phyloP scores from a whole-genome alignment of 2,329 filamentous ascomycete genomes.

The Aspergillus cejpii region DNA sequence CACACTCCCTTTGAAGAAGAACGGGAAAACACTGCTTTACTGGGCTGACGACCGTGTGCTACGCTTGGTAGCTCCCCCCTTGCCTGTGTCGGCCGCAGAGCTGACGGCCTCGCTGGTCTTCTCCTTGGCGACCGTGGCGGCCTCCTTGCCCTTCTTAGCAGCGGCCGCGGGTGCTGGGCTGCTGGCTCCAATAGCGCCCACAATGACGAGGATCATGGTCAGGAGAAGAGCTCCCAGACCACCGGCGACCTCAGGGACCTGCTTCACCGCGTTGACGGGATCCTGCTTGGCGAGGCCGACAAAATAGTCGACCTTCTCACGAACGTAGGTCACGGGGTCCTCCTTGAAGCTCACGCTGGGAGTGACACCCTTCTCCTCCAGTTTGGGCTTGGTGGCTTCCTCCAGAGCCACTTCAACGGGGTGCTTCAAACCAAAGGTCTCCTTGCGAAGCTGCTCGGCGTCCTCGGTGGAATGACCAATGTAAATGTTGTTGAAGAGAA shows the following conservation, averaged over 20 bases:
- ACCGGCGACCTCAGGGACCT: slow-evolving; percentile 85
- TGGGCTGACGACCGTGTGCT: slow-evolving; percentile 43
- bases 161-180: slow-evolving; percentile 59
- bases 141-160: slow-evolving; percentile 69
- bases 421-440: slow-evolving; percentile 87
- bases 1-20: neutral
- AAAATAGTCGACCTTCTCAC: slow-evolving; percentile 92
- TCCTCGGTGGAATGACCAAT: slow-evolving; percentile 95
- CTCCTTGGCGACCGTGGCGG: slow-evolving; percentile 52
- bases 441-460: slow-evolving; percentile 76
- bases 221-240: slow-evolving; percentile 65
- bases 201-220: slow-evolving; percentile 63
- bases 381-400: slow-evolving; percentile 73
- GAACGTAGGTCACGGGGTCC: slow-evolving; percentile 78
- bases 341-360: slow-evolving; percentile 78
- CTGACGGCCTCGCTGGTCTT: slow-evolving; percentile 61
- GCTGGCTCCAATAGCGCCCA: slow-evolving; percentile 59
- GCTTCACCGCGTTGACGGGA: slow-evolving; percentile 76
- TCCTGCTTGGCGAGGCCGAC: slow-evolving; percentile 73
- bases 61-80: slow-evolving; percentile 61
- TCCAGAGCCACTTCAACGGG: slow-evolving; percentile 73
- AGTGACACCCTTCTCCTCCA: slow-evolving; percentile 61
- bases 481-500: slow-evolving; percentile 99
- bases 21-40: slow-evolving; percentile 20
- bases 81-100: slow-evolving; percentile 64